Base-by-base conservation (phyloP, 192 early-diverging fungal species). In the Backusella luteola region DNA sequence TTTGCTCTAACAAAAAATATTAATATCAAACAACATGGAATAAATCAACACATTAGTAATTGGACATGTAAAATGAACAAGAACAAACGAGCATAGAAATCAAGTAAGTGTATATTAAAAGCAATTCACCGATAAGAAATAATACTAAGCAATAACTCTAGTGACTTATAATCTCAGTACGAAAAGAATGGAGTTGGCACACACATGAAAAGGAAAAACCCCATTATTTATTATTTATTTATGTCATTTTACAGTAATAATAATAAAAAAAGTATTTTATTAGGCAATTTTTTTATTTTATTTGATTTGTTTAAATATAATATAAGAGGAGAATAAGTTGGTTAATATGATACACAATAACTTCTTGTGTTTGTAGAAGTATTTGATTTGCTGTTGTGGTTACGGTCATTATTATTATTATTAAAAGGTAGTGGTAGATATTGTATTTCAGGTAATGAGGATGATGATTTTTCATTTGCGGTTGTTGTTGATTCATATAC, bases 321-420 rank as follows among this genome's bases (percentile, higher is more conserved):
- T 19, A 59, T 9, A 9, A 59, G 23, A 26, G 17, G 6, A 59
- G 11, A 59, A 6, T 44, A 44, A 49, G 19, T 49, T 49, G 23
- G 9, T 63, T 63, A 63, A 63, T 63, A 63, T 63, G 56, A 63
- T 63, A 63, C 21, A 63, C 56, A 63, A 29, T 63, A 63, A 11
- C 23, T 63, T 63, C 26, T 23, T 63, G 56, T 8, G n/a, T 49
- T 49, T 6, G 46, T 49, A 49, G 46, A 49, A 49, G 46, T 26
- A 12, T 23, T 63, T 63, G 56, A 14, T 63, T 63, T 63, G 26
- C 29, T 56, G 8, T 14, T 59, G 23, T 29, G 26, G 29, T 63
- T 63, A 29, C 12, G 21, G 56, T 29, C 7, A 21, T 53, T 12
- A 53, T 53, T 63, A 29, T 63, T 63, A 63, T 63, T 63, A 29